phyloP scores from a whole-genome alignment of 768 basidiomycete genomes.

The Kwoniella newhampshirensis region DNA sequence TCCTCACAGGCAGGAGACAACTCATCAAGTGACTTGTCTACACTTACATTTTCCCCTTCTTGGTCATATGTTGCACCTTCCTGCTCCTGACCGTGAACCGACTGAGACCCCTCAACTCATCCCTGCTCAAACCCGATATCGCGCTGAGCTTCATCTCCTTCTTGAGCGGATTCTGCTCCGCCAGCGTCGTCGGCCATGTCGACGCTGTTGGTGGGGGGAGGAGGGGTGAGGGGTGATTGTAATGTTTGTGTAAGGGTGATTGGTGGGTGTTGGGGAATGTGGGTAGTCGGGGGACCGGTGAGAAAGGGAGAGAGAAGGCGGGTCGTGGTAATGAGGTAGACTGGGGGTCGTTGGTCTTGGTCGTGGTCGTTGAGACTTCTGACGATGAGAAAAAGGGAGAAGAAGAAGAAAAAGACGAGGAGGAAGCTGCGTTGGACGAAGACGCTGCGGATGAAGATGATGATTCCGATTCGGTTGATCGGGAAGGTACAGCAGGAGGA shows the following conservation, averaged over 20 bases:
- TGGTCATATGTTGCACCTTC: constrained; percentile 81
- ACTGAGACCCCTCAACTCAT: constrained; percentile 52
- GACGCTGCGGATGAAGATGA: constrained; percentile 17
- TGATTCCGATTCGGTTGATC: neutral
- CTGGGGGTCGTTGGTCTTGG: too few relatives aligned
- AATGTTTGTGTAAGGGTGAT: constrained; percentile 35
- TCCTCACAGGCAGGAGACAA: too few relatives aligned
- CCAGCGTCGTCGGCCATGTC: constrained; percentile 22
- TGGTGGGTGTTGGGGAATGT: constrained; percentile 14
- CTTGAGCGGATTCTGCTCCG: constrained; percentile 18
- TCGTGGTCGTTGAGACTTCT: too few relatives aligned
- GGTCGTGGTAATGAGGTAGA: constrained; percentile 4
- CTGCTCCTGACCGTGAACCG: constrained; percentile 53
- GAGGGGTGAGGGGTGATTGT: constrained; percentile 38
- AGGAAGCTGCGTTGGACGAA: constrained; percentile 8
- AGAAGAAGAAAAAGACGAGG: constrained; percentile 10
- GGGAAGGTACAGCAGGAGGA: neutral
- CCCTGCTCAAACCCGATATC: constrained; percentile 45
- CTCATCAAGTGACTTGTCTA: too few relatives aligned
- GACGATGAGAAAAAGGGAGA: neutral
- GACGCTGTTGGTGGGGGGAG: constrained; percentile 19
- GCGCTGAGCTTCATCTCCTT: constrained; percentile 25
- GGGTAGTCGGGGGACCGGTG: constrained; percentile 20
- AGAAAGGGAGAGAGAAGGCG: constrained; percentile 14
- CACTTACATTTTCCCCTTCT: constrained; percentile 79